These are phyloP conservation scores for Aspergillus unguis DNA, from an alignment of 2,329 filamentous ascomycete species.

Conservation along the genomic window DNA sequence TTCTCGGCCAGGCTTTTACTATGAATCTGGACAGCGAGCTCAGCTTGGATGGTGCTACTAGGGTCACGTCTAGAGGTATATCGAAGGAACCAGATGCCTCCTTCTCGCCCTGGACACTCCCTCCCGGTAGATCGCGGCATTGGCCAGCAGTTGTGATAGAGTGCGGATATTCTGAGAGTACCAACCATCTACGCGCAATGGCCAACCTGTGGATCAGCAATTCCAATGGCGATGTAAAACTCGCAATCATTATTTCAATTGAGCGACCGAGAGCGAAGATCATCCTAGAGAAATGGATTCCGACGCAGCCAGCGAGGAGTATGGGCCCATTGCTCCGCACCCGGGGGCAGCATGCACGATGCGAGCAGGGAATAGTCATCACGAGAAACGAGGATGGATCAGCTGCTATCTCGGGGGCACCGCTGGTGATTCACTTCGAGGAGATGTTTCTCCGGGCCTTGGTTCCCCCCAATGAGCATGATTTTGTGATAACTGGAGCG, in stretches of 20 bases:
- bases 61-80: not conserved
- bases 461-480: not conserved
- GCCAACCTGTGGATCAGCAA: not conserved
- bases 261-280: not conserved
- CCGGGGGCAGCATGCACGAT: not conserved
- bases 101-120: not conserved
- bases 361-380: not conserved
- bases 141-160: not conserved
- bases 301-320: not conserved
- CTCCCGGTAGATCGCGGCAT: not conserved
- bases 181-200: not conserved
- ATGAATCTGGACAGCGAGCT: not conserved
- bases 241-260: not conserved
- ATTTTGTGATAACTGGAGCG: not conserved
- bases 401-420: not conserved
- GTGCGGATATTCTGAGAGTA: not conserved
- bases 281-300: not conserved
- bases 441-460: slow-evolving; percentile 1
- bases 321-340: not conserved
- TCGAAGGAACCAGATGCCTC: slow-evolving; percentile 2
- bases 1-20: not conserved
- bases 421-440: not conserved
- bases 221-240: not conserved
- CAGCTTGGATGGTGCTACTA: not conserved
- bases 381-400: not conserved